Evolutionary conservation across 176 grass and related monocot genomes (phyloP), one percentile per base, ranked within the genome.

Genomic region (Thinopyrum elongatum): DNA sequence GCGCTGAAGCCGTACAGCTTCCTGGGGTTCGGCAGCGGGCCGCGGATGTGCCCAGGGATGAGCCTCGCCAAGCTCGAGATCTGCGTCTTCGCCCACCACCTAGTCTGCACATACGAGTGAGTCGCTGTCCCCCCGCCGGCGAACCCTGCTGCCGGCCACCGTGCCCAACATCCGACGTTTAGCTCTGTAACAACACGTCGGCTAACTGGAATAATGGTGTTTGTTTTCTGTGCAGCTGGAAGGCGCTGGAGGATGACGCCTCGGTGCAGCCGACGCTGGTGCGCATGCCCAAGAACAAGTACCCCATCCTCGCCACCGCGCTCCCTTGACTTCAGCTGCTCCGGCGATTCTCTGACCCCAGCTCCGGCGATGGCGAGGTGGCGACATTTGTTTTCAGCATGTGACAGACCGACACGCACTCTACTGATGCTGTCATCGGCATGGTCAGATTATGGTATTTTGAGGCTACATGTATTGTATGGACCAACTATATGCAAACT

Each of bases 231-330:
- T 80, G 85, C 80, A 91, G 84, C 46, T 94, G 89, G 92, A 91
- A 11, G 74, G 19, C 84, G 6, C 21, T 92, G 81, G 86, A 85
- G 21, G 34, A 94, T 8, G 92, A 92, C 21, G 22, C 55, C 82
- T 71, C 82, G 0, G 81, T 92, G 70, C 87, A 89, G 61, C 87
- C 90, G 1, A 94, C 89, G 27, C 82, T 94, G 11, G 92, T 92
- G 55, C 78, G 90, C 8, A 92, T 90, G 92, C 92, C 87, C 73
- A 94, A 87, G 90, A 92, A 92, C 85, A 94, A 92, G 71, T 83
- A 88, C 85, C 92, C 90, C 7, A 55, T 92, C 62, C 3, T 76
- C 23, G 66, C 87, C 14, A 83, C 84, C n/a, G 49, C 86, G 0
- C 23, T 91, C 55, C 55, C 55, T 6, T 65, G 61, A 46, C 42